A percentile compares a stretch with the other conserved stretches of the same genome.
Conservation (phyloP, 257 asterid species). For the Knoxia roxburghii region DNA sequence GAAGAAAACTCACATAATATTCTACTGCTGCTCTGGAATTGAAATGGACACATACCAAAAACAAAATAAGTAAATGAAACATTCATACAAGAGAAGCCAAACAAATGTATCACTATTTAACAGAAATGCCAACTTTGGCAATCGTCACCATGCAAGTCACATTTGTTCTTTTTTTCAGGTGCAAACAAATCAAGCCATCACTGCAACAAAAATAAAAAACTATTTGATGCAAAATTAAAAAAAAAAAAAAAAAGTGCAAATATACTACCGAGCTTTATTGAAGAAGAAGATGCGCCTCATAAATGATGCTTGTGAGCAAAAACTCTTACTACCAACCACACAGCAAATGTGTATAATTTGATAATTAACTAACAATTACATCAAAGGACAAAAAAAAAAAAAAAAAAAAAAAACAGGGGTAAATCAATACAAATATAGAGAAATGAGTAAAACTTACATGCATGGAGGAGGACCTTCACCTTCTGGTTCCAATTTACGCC, state of each 20-base stretch:
- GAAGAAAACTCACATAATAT: neutral
- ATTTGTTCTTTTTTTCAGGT: too few species aligned
- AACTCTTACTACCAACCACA: neutral
- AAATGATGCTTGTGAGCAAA: neutral
- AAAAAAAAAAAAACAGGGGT: conserved; percentile 4
- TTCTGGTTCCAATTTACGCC: conserved; percentile 99
- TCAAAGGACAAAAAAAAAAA: conserved; percentile 1
- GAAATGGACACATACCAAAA: neutral
- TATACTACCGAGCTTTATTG: neutral
- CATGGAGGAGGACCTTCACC: conserved; percentile 99
- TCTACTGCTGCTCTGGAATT: too few species aligned
- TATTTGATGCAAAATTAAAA: neutral
- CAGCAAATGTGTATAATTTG: neutral
- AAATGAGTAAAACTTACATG: conserved; percentile 54
- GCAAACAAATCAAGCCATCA: too few species aligned
- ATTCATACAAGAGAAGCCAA: neutral
- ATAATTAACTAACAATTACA: neutral
- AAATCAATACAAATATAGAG: conserved; percentile 7
- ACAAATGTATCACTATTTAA: neutral
- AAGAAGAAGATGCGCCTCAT: neutral
- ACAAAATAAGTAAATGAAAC: neutral
- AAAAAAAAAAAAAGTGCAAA: neutral
- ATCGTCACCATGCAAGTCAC: too few species aligned
- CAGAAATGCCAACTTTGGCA: too few species aligned
- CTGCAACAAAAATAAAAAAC: neutral